Evolutionary conservation across 768 basidiomycete species (phyloP), one percentile per base, ranked within the genome.

Genomic region (Mycena maculata): DNA sequence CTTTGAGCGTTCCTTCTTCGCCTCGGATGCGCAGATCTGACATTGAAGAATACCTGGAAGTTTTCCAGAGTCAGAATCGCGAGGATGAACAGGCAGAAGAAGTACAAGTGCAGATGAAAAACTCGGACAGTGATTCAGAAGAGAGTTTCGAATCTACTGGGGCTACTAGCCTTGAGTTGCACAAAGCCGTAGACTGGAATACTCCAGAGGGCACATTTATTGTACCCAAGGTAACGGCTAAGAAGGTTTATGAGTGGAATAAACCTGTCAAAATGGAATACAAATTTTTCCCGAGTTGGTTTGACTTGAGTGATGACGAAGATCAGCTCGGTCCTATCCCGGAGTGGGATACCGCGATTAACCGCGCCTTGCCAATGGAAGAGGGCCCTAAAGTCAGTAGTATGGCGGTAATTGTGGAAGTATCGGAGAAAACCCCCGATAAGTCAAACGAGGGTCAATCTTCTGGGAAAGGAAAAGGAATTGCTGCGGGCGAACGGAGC

Each of bases 251-350:
- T 16, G 8, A 41, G 18, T 56, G 52, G 52, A 6, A 23, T 27
- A 22, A 48, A 4, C 25, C 44, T 7, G 13, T 36, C 33, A 36
- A 36, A 36, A 4, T 58, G 9, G 49, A 52, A 28, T 36, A 18
- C 6, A 44, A 59, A 16, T 65, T 65, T 16, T 59, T 65, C 20
- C 63, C 63, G 0, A 36, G 38, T 12, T 65, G 57, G 56, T 65
- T 65, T 18, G 63, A 59, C 42, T 27, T 65, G 13, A 52, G 56
- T 15, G 23, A 45, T 9, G 55, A 59, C 11, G 38, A 52, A 9
- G 63, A 65, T 45, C 57, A 65, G 31, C 50, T 65, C 23, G 63
- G 63, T 2, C 63, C 63, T 0, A 20, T 58, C 15, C 56, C 57
- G 0, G 4, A 36, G 33, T 36, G 33, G 33, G n/a, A n/a, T n/a